Evolutionary conservation across 2,329 filamentous ascomycete species (phyloP).

Genomic region (Chrysoporthe austroafricana): DNA sequence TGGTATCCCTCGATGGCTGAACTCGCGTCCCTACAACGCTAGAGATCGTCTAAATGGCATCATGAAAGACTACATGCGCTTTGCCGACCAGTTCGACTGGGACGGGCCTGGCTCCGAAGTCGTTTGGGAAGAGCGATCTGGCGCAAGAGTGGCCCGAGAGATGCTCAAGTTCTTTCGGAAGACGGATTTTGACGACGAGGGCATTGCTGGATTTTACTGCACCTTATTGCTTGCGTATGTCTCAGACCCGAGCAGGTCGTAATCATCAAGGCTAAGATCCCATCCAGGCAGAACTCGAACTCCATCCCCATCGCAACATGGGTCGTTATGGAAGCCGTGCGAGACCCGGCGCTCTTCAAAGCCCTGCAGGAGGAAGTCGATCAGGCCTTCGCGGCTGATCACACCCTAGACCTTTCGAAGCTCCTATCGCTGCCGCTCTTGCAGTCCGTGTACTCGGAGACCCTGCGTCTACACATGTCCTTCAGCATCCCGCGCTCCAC

Average conservation of each 20-base stretch:
- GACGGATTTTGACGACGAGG: conserved; percentile 10
- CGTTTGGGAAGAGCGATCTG: conserved; percentile 32
- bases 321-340: conserved; percentile 29
- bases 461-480: conserved; percentile 34
- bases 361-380: conserved; percentile 24
- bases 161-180: conserved; percentile 23
- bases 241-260: not conserved
- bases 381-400: not conserved
- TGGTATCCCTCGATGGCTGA: conserved; percentile 28
- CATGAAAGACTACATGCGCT: conserved; percentile 4
- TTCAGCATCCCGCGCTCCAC: conserved; percentile 35
- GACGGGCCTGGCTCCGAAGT: conserved; percentile 16
- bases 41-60: conserved; percentile 24
- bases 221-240: conserved; percentile 24
- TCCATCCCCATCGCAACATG: conserved; percentile 29
- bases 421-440: conserved; percentile 34
- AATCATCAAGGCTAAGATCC: not conserved
- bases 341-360: conserved; percentile 21
- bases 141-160: conserved; percentile 26
- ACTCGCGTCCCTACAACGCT: conserved; percentile 10
- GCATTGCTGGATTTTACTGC: conserved; percentile 4
- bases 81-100: conserved; percentile 25
- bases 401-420: conserved; percentile 29
- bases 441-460: conserved; percentile 36
- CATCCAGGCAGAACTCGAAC: conserved; percentile 29